These are phyloP conservation scores for Trichoderma orchidacearum DNA, from an alignment of 495 filamentous ascomycete species.

Conservation along the genomic window DNA sequence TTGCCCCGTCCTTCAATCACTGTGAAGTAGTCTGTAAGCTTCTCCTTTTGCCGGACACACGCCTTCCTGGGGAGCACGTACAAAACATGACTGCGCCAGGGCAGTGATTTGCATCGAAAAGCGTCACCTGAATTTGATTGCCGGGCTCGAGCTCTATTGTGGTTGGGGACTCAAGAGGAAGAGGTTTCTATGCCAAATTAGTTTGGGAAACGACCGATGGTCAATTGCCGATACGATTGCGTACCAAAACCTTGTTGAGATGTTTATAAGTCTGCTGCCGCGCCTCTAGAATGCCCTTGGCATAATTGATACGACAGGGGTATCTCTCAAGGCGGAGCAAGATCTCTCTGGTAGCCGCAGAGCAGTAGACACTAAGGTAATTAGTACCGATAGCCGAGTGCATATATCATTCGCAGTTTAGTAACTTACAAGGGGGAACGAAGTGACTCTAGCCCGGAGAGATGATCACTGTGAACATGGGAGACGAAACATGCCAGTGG, in stretches of 20 bases:
- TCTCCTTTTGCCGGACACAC: too few species aligned
- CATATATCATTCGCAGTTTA: not conserved
- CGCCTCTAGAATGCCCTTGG: slow-evolving; percentile 60
- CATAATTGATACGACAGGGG: slow-evolving; percentile 66
- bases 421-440: slow-evolving; percentile 50
- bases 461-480: slow-evolving; percentile 88
- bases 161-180: slow-evolving; percentile 75
- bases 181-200: slow-evolving; percentile 43
- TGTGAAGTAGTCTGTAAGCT: slow-evolving; percentile 5
- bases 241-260: slow-evolving; percentile 51
- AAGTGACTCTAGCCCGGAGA: slow-evolving; percentile 67
- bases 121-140: slow-evolving; percentile 58
- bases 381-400: slow-evolving; percentile 3
- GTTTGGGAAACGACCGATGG: too few species aligned
- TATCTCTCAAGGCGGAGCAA: slow-evolving; percentile 64
- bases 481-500: slow-evolving; percentile 82
- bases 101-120: slow-evolving; percentile 90
- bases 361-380: slow-evolving; percentile 62
- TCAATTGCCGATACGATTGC: too few species aligned
- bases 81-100: slow-evolving; percentile 83
- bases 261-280: slow-evolving; percentile 58
- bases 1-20: slow-evolving; percentile 67
- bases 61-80: slow-evolving; percentile 7
- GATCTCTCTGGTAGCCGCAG: slow-evolving; percentile 67
- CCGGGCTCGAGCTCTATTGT: slow-evolving; percentile 58